Conservation (phyloP, 2,329 filamentous ascomycete genomes). For the Neurospora crassa region DNA sequence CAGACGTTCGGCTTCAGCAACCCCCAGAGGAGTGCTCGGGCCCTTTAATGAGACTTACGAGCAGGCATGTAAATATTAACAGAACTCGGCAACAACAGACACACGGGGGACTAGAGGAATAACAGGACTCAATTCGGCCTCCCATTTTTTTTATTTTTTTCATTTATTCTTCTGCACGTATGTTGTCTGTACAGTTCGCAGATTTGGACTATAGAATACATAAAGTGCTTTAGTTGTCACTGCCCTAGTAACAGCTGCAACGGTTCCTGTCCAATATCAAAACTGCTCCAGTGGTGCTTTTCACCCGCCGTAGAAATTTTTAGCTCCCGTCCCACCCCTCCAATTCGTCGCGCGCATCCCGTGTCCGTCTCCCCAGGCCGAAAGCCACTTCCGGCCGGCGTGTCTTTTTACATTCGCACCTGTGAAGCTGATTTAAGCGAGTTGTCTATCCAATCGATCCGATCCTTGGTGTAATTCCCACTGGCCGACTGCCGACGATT, state of each 20-base stretch:
- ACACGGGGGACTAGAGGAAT: neutral
- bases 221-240: neutral
- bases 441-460: neutral
- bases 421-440: neutral
- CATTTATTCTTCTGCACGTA: no score
- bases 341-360: constrained; percentile 4
- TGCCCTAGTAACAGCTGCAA: neutral
- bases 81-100: neutral
- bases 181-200: neutral
- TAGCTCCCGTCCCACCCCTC: constrained; percentile 9
- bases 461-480: neutral
- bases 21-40: neutral
- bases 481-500: neutral
- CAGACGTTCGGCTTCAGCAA: neutral
- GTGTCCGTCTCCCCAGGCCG: constrained; percentile 8
- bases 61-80: neutral
- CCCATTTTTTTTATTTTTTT: neutral
- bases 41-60: neutral
- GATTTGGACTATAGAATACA: neutral
- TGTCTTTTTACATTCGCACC: neutral
- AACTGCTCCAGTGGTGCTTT: constrained; percentile 14
- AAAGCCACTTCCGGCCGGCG: constrained; percentile 1
- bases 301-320: constrained; percentile 20
- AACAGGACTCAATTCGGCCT: neutral
- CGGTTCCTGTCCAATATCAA: constrained; percentile 9